Percentiles rank a stretch among this genome's conserved stretches.
phyloP scores from a whole-genome alignment of 2,329 filamentous ascomycete species.

The Pseudocercospora macadamiae region DNA sequence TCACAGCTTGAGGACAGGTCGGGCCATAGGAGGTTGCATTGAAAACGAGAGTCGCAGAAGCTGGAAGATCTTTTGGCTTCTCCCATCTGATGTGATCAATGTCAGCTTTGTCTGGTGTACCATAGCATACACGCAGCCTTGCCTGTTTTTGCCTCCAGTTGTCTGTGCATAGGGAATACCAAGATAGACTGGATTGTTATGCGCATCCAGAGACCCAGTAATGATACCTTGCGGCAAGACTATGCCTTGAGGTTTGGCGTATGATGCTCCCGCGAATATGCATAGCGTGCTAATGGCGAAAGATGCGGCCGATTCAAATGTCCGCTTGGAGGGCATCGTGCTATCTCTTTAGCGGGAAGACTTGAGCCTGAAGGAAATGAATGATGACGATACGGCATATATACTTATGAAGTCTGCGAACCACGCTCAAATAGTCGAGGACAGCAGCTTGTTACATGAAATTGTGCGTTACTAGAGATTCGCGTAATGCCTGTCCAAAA shows the following conservation, averaged over 20 bases:
- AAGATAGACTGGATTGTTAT: constrained; percentile 39
- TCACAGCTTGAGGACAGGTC: constrained; percentile 16
- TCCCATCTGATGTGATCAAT: constrained; percentile 39
- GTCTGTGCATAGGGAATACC: constrained; percentile 47
- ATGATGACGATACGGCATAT: too few species aligned
- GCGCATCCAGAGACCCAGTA: constrained; percentile 16
- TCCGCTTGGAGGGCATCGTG: too few species aligned
- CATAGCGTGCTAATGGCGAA: too few species aligned
- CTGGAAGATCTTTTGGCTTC: constrained; percentile 34
- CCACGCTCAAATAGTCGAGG: too few species aligned
- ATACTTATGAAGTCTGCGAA: too few species aligned
- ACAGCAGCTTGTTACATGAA: too few species aligned
- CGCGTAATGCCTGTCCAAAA: not conserved
- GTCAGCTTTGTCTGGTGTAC: too few species aligned
- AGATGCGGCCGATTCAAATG: too few species aligned
- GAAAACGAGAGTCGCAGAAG: constrained; percentile 24
- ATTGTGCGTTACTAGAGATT: too few species aligned
- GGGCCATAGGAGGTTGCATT: constrained; percentile 11
- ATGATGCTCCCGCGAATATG: not conserved
- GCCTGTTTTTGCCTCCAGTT: constrained; percentile 46
- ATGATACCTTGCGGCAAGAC: constrained; percentile 13
- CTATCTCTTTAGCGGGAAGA: too few species aligned
- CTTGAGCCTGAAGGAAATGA: too few species aligned
- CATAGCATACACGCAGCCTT: constrained; percentile 2
- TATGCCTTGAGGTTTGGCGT: not conserved